Evolutionary conservation across 495 filamentous ascomycete genomes (phyloP), one percentile per base, ranked within the genome.

Genomic region (Opeltia flavorubescens): DNA sequence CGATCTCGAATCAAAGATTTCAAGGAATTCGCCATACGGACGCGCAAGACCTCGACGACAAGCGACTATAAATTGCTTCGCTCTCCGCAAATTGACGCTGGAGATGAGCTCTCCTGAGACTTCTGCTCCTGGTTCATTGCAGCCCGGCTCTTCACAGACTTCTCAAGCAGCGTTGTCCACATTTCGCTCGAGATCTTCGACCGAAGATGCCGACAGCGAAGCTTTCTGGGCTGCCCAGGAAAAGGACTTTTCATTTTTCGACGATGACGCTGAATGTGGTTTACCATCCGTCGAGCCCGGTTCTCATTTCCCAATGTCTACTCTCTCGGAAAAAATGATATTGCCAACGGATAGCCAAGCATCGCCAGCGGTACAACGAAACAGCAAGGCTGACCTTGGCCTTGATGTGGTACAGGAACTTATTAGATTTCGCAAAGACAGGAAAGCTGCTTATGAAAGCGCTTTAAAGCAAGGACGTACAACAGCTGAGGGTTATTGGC

Each of bases 191-290:
- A 74, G 69, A 48, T 80, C 76, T 26, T 71, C 71, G 21, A 80
- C 77, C 0, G 78, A 77, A 39, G 77, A 81, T 42, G 58, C 68
- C 7, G 78, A 82, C 50, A 68, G 66, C 9, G 78, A 82, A 56
- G 59, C 67, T 3, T 68, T 82, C 12, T 80, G 76, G 76, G 65
- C 72, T 28, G 76, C 75, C 20, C 72, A 74, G 6, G 63, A 69
- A 33, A 59, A 69, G 24, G 78, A 82, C 50, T 82, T 80, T 50
- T 77, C 74, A 31, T 82, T 82, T 61, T 82, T 82, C 47, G 73
- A 66, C 1, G 47, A 57, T 18, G 75, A 77, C 39, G 75, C 74
- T 31, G 77, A 80, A 55, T 75, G 70, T 25, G 72, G 72, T 5
- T 60, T 78, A 5, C 73, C 67, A 17, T 58, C 64, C 15, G 62